A percentile compares a stretch with the other conserved stretches of the same genome.
phyloP scores from a whole-genome alignment of 257 asterid genomes.

The Ophiorrhiza pumila region DNA sequence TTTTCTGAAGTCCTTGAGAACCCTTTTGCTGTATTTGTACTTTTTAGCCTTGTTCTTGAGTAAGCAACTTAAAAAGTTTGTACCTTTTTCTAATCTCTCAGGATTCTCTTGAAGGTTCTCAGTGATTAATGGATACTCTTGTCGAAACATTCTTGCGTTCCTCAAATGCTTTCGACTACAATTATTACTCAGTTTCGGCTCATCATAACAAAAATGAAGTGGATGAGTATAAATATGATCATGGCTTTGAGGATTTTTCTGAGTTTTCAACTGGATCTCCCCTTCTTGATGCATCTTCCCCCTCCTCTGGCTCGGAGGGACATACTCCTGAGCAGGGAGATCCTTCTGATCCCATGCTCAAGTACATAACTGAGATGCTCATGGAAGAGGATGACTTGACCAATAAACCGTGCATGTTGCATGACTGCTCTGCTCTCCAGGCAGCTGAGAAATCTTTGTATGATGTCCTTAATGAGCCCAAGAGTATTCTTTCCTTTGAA shows the following conservation, averaged over 20 bases:
- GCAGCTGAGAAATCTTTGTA: constrained; percentile 36
- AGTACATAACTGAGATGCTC: constrained; percentile 34
- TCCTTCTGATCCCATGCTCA: constrained; percentile 26
- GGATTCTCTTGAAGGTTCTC: not conserved
- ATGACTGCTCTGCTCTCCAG: constrained; percentile 30
- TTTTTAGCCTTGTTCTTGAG: not conserved
- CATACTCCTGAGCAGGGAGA: constrained; percentile 19
- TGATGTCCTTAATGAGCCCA: constrained; percentile 30
- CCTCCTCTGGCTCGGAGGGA: constrained; percentile 22
- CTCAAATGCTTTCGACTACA: not conserved
- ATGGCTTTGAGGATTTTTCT: constrained; percentile 11
- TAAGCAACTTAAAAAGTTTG: not conserved
- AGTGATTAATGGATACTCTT: constrained; percentile 14
- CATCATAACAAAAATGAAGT: not conserved
- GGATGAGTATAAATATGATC: not conserved
- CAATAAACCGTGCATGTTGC: constrained; percentile 35
- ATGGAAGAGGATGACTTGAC: constrained; percentile 39
- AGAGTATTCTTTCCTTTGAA: not conserved
- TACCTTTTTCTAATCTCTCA: not conserved
- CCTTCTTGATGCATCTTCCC: constrained; percentile 6
- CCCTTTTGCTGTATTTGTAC: not conserved
- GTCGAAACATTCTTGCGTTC: constrained; percentile 4
- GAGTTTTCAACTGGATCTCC: constrained; percentile 12
- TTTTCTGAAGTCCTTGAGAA: not conserved
- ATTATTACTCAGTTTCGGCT: not conserved